A percentile compares a stretch with the other conserved stretches of the same genome.
These are phyloP conservation scores for Rhododendron mucronatum DNA, from an alignment of 148 eudicot species.

Conservation along the genomic window DNA sequence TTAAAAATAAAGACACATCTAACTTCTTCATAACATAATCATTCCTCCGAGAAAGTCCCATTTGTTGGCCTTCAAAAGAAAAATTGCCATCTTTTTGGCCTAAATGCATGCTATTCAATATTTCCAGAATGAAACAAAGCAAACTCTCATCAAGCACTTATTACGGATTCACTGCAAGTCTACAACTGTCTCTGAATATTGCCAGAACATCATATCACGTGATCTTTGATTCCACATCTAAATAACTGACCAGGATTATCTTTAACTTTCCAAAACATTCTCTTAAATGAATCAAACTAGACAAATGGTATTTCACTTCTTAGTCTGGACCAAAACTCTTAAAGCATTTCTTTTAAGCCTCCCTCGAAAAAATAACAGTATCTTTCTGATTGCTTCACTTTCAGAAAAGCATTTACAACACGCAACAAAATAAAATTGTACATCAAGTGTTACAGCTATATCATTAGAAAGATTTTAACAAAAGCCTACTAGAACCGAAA, in stretches of 20 bases:
- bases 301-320: background rate
- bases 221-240: background rate
- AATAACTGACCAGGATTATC: background rate
- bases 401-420: conserved; percentile 43
- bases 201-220: background rate
- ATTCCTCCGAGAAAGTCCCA: background rate
- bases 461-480: background rate
- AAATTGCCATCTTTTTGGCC: background rate
- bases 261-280: background rate
- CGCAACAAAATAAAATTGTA: background rate
- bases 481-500: background rate
- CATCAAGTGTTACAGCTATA: background rate
- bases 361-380: conserved; percentile 86
- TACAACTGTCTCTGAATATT: background rate
- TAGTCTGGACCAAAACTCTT: conserved; percentile 26
- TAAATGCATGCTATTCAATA: background rate
- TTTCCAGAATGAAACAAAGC: background rate
- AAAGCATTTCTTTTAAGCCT: conserved; percentile 98
- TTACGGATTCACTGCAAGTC: background rate
- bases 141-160: background rate
- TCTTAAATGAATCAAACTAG: background rate
- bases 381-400: conserved; percentile 62
- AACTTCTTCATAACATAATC: background rate
- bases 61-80: background rate
- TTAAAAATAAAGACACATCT: background rate